Evolutionary conservation across 768 basidiomycete species (phyloP), one percentile per base, ranked within the genome.

Genomic region (Phaffia australis): DNA sequence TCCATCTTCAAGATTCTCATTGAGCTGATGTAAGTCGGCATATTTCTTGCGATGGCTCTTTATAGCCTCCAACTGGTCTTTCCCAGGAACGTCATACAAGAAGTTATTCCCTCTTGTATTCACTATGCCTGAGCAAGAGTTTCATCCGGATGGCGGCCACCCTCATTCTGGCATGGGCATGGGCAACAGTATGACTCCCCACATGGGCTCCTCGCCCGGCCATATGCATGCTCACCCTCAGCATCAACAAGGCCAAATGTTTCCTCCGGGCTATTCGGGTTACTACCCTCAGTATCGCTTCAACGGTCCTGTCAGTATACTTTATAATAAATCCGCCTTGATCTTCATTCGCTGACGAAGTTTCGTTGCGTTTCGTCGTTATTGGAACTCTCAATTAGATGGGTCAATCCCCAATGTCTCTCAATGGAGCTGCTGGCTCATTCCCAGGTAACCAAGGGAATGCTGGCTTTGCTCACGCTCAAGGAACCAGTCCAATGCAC

Each of bases 31-130:
- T 19, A 16, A 7, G 11, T 30, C 21, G 29, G 18, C 21, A 46
- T 35, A 7, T 6, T 32, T 57, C 27, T 60, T 16, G 25, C 21
- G 27, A 23, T 16, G 16, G 2, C 35, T 46, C 21, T 21, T 60
- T 42, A 11, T 46, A 64, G 63, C 56, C n/a, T 58, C 67, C 32
- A 64, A 56, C 19, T 69, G 67, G 67, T 56, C 67, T 15, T 69
- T 54, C 67, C 25, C 47, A 32, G 67, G 62, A 18, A 49, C 35
- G 30, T 52, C 67, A 18, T 64, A 47, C 63, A 49, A 52, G 7
- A 49, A 48, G 30, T 49, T 57, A n/a, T 63, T 64, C 63, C 67
- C 67, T 49, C 64, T 47, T 8, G 54, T 50, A 32, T 58, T 29
- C 48, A 46, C 64, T 47, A 50, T 30, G 48, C 29, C 50, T 29